phyloP scores from a whole-genome alignment of 495 filamentous ascomycete genomes.

The Tricharina praecox region DNA sequence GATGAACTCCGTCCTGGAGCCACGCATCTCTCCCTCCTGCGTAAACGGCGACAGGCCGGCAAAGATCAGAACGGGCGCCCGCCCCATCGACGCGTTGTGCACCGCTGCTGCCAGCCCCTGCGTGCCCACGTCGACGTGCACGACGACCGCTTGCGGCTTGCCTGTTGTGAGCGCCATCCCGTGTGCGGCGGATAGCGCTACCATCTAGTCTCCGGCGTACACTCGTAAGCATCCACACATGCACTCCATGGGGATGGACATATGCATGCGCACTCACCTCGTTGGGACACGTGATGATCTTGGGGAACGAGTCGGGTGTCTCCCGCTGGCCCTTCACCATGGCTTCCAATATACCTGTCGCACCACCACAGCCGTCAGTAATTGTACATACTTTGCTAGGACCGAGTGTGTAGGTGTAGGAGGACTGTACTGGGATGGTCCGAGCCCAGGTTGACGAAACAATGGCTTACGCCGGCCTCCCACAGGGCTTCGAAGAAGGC shows the following conservation, averaged over 20 bases:
- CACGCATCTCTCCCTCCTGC: constrained; percentile 75
- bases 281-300: constrained; percentile 84
- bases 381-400: neutral
- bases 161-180: constrained; percentile 78
- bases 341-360: constrained; percentile 63
- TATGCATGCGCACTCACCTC: constrained; percentile 36
- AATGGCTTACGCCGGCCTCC: constrained; percentile 80
- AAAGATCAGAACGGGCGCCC: constrained; percentile 78
- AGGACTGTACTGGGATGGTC: constrained; percentile 52
- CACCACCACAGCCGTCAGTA: neutral
- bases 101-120: constrained; percentile 82
- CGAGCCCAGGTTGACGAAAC: constrained; percentile 90
- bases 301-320: constrained; percentile 50
- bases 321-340: constrained; percentile 72
- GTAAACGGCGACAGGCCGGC: constrained; percentile 82
- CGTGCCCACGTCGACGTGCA: constrained; percentile 93
- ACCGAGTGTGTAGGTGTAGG: neutral
- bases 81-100: constrained; percentile 75
- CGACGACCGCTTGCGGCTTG: constrained; percentile 78
- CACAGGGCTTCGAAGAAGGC: constrained; percentile 93
- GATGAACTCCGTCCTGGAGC: constrained; percentile 83
- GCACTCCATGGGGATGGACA: constrained; percentile 10
- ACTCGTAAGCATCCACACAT: constrained; percentile 4
- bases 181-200: constrained; percentile 91
- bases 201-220: constrained; percentile 69